Evolutionary conservation across 2,329 filamentous ascomycete genomes (phyloP).

Genomic region (Paraconiothyrium brasiliense): DNA sequence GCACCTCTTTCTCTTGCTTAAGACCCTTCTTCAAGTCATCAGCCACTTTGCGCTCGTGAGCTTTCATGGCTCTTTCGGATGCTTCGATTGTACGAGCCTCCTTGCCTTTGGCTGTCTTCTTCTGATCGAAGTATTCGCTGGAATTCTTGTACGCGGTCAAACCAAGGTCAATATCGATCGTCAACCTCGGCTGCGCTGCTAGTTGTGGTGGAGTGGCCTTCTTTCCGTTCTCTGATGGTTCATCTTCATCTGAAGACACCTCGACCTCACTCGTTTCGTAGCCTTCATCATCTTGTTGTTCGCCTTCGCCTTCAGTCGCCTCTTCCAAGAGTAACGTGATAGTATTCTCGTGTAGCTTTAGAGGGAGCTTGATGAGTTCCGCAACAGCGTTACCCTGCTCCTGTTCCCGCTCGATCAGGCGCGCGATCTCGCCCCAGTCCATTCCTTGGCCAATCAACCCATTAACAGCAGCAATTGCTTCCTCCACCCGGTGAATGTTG

Average conservation of each 20-base stretch:
- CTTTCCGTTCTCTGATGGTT: slow-evolving; percentile 54
- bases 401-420: slow-evolving; percentile 88
- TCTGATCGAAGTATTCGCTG: slow-evolving; percentile 89
- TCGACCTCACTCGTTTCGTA: slow-evolving; percentile 71
- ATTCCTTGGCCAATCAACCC: slow-evolving; percentile 91
- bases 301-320: slow-evolving; percentile 69
- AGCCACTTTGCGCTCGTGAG: slow-evolving; percentile 86
- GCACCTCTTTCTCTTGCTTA: slow-evolving; percentile 88
- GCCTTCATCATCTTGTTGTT: slow-evolving; percentile 66
- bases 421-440: slow-evolving; percentile 95
- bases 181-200: slow-evolving; percentile 59
- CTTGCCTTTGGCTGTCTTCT: slow-evolving; percentile 83
- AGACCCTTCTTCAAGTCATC: slow-evolving; percentile 86
- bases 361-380: slow-evolving; percentile 81
- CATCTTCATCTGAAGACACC: slow-evolving; percentile 63
- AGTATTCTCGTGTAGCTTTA: slow-evolving; percentile 90
- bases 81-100: slow-evolving; percentile 86
- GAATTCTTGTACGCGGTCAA: slow-evolving; percentile 90
- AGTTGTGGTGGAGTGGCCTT: slow-evolving; percentile 53
- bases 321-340: slow-evolving; percentile 83
- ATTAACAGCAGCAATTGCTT: slow-evolving; percentile 92
- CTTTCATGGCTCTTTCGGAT: slow-evolving; percentile 84
- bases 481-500: slow-evolving; percentile 89
- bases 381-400: slow-evolving; percentile 84
- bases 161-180: slow-evolving; percentile 85